Conservation (phyloP, 495 filamentous ascomycete species). For the Chaetomium cochliodes region DNA sequence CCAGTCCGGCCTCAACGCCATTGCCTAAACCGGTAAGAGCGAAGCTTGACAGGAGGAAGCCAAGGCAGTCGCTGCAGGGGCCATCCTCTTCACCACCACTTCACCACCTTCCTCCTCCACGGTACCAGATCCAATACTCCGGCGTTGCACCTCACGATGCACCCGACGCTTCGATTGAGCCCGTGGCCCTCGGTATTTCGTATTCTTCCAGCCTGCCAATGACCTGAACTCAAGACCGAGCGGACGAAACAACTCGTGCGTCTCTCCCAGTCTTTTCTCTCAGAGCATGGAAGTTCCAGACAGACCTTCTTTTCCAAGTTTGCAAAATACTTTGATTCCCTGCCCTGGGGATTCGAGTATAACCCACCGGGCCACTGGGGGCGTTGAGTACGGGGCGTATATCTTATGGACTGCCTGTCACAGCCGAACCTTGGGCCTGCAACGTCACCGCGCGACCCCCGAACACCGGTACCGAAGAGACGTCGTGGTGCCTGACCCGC, state of each 20-base stretch:
- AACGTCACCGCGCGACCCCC: slow-evolving; percentile 19
- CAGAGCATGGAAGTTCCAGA: background rate
- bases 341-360: background rate
- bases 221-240: no score
- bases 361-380: no score
- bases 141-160: background rate
- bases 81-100: background rate
- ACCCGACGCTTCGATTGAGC: background rate
- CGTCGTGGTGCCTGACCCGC: slow-evolving; percentile 19
- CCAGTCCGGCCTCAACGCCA: slow-evolving; percentile 7
- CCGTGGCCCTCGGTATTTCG: background rate
- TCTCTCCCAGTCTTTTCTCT: background rate
- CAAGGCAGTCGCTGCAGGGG: slow-evolving; percentile 7
- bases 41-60: slow-evolving; percentile 12
- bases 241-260: background rate
- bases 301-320: background rate
- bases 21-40: slow-evolving; percentile 1
- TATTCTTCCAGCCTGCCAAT: no score
- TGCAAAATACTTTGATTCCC: background rate
- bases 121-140: background rate
- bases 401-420: slow-evolving; percentile 3
- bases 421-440: slow-evolving; percentile 19
- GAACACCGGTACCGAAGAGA: slow-evolving; percentile 17
- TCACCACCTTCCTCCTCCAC: background rate
- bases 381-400: no score